Evolutionary conservation across 768 basidiomycete species (phyloP), one percentile per base, ranked within the genome.

Genomic region (Leccinum incarnatum): DNA sequence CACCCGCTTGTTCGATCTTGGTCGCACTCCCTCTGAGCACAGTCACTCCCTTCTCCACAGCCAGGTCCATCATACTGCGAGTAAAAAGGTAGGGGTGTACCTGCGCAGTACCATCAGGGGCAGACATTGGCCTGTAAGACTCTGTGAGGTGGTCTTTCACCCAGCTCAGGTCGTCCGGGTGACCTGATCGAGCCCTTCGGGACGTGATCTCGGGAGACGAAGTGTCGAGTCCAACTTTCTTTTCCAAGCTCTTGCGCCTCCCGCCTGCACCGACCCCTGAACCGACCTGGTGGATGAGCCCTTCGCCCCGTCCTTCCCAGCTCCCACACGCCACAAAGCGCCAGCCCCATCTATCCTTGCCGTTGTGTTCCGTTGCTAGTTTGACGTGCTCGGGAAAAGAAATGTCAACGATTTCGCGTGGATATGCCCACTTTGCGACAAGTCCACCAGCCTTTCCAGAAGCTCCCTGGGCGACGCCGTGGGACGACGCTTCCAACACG

Each of bases 371-470:
- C 52, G 82, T 70, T 4, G 92, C 90, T 9, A 96, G 79, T 37
- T 78, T 79, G 61, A 85, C 80, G 70, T 95, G 93, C 67, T 95
- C 86, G 12, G 78, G 56, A 47, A 75, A 74, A 1, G 91, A 91
- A 15, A 93, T 76, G 54, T 81, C 73, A 8, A 87, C 86, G 30
- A 94, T 76, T 61, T 86, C 83, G 52, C 81, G 81, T 0, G 87
- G 86, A 65, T 87, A 88, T 52, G 92, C 94, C 93, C 93, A 87
- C 73, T 87, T 84, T 0, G 93, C 92, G 19, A 95, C 81, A 12
- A 96, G 82, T 0, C 91, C 91, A 5, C 91, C 92, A 0, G 91
- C 89, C 69, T 93, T 94, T 17, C 91, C 91, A 0, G 87, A 89
- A 0, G 90, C 88, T 0, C 89, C 93, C 60, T 90, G 88, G 0